Percentiles rank a stretch among this genome's conserved stretches.
Conservation (phyloP, 495 filamentous ascomycete species). For the Penicillium maclennaniae region DNA sequence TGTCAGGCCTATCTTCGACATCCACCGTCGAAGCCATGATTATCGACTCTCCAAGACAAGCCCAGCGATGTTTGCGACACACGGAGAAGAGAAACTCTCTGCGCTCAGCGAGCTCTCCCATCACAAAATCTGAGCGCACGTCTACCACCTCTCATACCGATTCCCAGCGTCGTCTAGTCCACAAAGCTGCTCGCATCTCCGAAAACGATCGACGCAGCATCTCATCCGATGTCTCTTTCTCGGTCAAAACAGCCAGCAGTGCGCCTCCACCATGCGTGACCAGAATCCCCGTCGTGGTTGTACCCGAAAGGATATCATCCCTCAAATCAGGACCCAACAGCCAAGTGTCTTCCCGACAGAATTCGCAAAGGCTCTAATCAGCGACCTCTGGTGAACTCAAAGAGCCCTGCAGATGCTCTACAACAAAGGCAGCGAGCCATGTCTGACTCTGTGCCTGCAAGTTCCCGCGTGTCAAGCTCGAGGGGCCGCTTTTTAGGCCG, state of each 20-base stretch:
- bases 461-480: constrained; percentile 20
- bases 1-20: constrained; percentile 60
- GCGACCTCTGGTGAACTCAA: constrained; percentile 33
- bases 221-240: constrained; percentile 54
- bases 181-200: constrained; percentile 45
- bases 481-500: constrained; percentile 32
- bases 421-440: constrained; percentile 33
- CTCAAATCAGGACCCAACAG: constrained; percentile 48
- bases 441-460: constrained; percentile 36
- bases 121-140: constrained; percentile 39
- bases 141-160: constrained; percentile 41
- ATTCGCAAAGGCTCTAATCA: constrained; percentile 34
- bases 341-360: constrained; percentile 33
- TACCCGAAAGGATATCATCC: constrained; percentile 66
- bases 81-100: constrained; percentile 60
- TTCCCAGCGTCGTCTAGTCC: constrained; percentile 45
- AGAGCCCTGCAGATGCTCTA: constrained; percentile 31
- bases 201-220: constrained; percentile 53
- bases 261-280: constrained; percentile 49
- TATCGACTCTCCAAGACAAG: constrained; percentile 55
- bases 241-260: constrained; percentile 44
- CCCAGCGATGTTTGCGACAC: constrained; percentile 57
- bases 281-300: constrained; percentile 66
- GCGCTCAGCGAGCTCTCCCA: constrained; percentile 51
- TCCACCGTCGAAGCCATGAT: constrained; percentile 73